phyloP scores from a whole-genome alignment of 2,329 filamentous ascomycete species.

The Talaromyces sp. region DNA sequence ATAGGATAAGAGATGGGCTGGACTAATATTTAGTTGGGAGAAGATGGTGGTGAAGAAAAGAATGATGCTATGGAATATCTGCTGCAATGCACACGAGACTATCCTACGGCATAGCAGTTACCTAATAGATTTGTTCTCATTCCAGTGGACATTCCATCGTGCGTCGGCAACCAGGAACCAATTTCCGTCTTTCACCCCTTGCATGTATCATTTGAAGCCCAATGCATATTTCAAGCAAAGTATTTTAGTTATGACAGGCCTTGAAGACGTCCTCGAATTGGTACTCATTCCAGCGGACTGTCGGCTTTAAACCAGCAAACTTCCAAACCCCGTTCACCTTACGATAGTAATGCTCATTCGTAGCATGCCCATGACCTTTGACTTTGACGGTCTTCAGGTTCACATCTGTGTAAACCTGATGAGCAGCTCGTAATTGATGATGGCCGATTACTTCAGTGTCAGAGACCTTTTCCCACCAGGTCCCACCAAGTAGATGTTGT shows the following conservation, averaged over 20 bases:
- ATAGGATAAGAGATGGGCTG: neutral
- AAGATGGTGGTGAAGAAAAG: neutral
- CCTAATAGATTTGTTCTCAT: slow-evolving; percentile 1
- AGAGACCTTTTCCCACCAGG: slow-evolving; percentile 56
- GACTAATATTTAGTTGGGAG: neutral
- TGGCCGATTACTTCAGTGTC: slow-evolving; percentile 59
- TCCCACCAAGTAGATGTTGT: slow-evolving; percentile 62
- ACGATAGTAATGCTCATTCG: slow-evolving; percentile 56
- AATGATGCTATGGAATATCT: neutral
- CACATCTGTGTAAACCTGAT: slow-evolving; percentile 58
- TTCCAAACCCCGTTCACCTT: slow-evolving; percentile 61
- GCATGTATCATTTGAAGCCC: neutral
- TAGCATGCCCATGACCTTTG: slow-evolving; percentile 60
- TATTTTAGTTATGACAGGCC: slow-evolving; percentile 7
- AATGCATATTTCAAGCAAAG: neutral
- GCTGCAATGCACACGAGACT: neutral
- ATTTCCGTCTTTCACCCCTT: neutral
- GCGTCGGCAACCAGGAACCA: neutral
- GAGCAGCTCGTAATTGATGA: slow-evolving; percentile 60
- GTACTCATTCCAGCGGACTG: slow-evolving; percentile 57
- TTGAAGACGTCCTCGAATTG: slow-evolving; percentile 57
- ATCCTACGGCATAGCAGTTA: neutral
- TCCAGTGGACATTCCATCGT: slow-evolving; percentile 8
- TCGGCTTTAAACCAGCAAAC: slow-evolving; percentile 55
- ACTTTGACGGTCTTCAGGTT: slow-evolving; percentile 48